Conservation (phyloP, 2,329 filamentous ascomycete genomes). For the Botrytis paeoniae region DNA sequence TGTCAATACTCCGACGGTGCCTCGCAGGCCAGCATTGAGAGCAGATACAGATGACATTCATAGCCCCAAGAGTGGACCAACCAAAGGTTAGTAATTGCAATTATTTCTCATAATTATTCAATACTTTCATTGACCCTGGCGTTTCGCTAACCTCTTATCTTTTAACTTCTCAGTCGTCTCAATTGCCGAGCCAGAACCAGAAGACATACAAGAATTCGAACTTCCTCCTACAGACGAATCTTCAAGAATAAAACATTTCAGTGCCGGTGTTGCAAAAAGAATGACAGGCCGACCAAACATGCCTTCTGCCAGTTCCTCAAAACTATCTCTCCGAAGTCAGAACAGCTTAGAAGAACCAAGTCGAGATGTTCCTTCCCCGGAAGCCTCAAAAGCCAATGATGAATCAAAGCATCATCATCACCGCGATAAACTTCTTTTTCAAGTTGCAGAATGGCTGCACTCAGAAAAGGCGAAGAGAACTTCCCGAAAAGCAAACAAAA, state of each 20-base stretch:
- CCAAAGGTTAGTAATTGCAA: constrained; percentile 32
- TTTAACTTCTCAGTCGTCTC: constrained; percentile 35
- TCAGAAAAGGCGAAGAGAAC: constrained; percentile 70
- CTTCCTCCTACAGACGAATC: constrained; percentile 26
- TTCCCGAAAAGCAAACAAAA: constrained; percentile 49
- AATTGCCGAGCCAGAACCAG: constrained; percentile 33
- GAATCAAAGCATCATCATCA: constrained; percentile 34
- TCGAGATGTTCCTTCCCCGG: constrained; percentile 4
- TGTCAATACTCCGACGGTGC: not conserved
- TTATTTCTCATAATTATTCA: constrained; percentile 7
- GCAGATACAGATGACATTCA: constrained; percentile 19
- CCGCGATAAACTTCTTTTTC: constrained; percentile 59
- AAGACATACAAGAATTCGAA: constrained; percentile 23
- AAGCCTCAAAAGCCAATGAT: constrained; percentile 18
- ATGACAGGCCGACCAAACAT: constrained; percentile 32
- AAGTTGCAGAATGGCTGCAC: constrained; percentile 81
- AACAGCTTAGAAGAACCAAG: constrained; percentile 31
- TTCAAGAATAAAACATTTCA: constrained; percentile 32
- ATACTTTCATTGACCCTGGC: not conserved
- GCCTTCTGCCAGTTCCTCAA: constrained; percentile 27
- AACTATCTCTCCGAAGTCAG: constrained; percentile 29
- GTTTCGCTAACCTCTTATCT: constrained; percentile 7
- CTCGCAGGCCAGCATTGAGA: constrained; percentile 18
- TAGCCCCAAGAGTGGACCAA: constrained; percentile 31
- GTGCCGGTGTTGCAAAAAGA: constrained; percentile 28